Conservation (phyloP, 1,139 yeast genomes). For the Yamadazyma membranifaciens region DNA sequence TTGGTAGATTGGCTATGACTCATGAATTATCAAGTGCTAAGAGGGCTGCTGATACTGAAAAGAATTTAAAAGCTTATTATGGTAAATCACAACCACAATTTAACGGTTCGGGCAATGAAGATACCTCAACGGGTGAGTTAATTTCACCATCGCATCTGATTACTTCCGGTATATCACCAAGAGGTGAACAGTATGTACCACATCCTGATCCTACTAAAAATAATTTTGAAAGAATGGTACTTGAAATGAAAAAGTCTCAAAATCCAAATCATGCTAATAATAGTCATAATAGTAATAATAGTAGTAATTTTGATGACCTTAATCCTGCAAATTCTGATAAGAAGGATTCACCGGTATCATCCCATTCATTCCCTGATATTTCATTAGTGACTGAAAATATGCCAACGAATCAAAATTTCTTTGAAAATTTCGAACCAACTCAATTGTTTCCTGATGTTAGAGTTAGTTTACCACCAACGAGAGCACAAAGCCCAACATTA, state of each 20-base stretch:
- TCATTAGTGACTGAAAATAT: slow-evolving; percentile 46
- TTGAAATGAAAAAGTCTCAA: slow-evolving; percentile 23
- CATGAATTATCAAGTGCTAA: slow-evolving; percentile 32
- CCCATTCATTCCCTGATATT: slow-evolving; percentile 46
- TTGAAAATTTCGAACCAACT: slow-evolving; percentile 49
- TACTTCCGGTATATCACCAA: slow-evolving; percentile 34
- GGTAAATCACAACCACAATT: slow-evolving; percentile 9
- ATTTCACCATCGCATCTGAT: slow-evolving; percentile 17
- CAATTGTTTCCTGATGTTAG: slow-evolving; percentile 45
- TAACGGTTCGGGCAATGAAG: slow-evolving; percentile 7
- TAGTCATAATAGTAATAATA: not conserved
- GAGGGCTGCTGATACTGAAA: slow-evolving; percentile 25
- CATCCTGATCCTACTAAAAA: slow-evolving; percentile 17
- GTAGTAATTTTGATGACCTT: slow-evolving; percentile 2
- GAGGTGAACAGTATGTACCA: slow-evolving; percentile 17
- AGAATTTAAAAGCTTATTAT: slow-evolving; percentile 20
- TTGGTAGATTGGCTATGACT: slow-evolving; percentile 37
- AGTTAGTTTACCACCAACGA: slow-evolving; percentile 36
- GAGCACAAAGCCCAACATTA: slow-evolving; percentile 30
- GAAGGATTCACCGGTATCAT: slow-evolving; percentile 34
- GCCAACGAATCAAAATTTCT: slow-evolving; percentile 40
- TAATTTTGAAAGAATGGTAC: slow-evolving; percentile 33
- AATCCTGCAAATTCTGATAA: not conserved
- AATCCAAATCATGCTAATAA: slow-evolving; percentile 1
- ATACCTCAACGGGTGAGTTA: slow-evolving; percentile 6